A percentile compares a stretch with the other conserved stretches of the same genome.
These are phyloP conservation scores for Aristolochia contorta DNA, from an alignment of 164 flowering plant genomes.

Conservation along the genomic window DNA sequence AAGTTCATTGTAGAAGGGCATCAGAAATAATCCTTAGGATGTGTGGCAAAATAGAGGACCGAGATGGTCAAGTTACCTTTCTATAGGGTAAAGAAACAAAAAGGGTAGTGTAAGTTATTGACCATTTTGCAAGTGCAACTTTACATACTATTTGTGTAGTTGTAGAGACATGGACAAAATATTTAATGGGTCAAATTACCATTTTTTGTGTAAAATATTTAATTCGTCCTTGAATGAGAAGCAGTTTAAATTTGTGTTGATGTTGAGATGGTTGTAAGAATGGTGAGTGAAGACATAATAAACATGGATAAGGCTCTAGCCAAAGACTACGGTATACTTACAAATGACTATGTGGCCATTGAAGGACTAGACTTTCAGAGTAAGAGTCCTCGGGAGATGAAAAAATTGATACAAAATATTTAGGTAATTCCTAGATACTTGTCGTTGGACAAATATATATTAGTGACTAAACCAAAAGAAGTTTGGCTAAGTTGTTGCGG, in stretches of 20 bases:
- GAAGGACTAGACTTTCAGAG: conserved; percentile 37
- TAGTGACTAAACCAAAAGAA: conserved; percentile 17
- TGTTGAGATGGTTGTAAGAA: conserved; percentile 41
- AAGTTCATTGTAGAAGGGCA: conserved; percentile 79
- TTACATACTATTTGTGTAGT: conserved; percentile 39
- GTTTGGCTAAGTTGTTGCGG: conserved; percentile 23
- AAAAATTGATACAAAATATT: conserved; percentile 23
- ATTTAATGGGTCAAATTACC: conserved; percentile 17
- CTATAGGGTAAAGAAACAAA: conserved; percentile 20
- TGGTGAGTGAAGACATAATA: conserved; percentile 50
- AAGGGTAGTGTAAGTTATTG: conserved; percentile 21
- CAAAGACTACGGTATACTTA: conserved; percentile 42
- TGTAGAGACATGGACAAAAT: conserved; percentile 28
- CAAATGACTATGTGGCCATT: conserved; percentile 33
- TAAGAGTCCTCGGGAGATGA: conserved; percentile 23
- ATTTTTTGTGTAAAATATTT: conserved; percentile 50
- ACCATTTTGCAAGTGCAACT: conserved; percentile 36
- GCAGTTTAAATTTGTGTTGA: conserved; percentile 36
- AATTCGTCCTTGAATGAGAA: conserved; percentile 38
- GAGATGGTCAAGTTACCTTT: conserved; percentile 17
- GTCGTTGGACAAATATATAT: conserved; percentile 25
- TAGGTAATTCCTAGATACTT: conserved; percentile 35
- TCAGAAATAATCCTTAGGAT: conserved; percentile 52
- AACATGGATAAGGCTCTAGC: conserved; percentile 46
- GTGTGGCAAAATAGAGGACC: conserved; percentile 29